Conservation (phyloP, 2,329 filamentous ascomycete species). For the Simplicillium aogashimaense region DNA sequence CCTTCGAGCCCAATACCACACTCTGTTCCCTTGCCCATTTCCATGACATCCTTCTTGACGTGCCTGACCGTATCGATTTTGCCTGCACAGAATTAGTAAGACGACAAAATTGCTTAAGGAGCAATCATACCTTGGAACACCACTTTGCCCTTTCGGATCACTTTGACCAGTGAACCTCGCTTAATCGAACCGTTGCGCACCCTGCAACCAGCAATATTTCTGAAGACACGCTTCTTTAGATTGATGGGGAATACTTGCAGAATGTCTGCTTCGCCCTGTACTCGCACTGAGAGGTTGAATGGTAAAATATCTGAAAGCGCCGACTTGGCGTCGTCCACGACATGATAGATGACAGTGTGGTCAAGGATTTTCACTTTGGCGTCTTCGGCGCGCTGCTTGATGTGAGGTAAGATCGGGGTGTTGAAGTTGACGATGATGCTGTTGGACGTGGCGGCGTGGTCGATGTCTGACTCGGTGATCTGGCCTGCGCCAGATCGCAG, state of each 20-base stretch:
- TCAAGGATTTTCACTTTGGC: constrained; percentile 70
- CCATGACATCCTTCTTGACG: constrained; percentile 79
- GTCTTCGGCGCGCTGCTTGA: constrained; percentile 59
- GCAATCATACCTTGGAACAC: constrained; percentile 69
- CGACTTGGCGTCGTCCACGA: constrained; percentile 62
- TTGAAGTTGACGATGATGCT: constrained; percentile 86
- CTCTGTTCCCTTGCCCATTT: constrained; percentile 88
- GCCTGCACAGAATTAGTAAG: constrained; percentile 39
- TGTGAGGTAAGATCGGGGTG: constrained; percentile 53
- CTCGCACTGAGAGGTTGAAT: constrained; percentile 55
- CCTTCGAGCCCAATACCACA: constrained; percentile 79
- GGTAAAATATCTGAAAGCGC: constrained; percentile 61
- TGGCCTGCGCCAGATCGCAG: constrained; percentile 70
- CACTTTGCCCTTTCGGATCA: constrained; percentile 59
- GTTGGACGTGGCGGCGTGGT: constrained; percentile 69
- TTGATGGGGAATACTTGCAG: constrained; percentile 77
- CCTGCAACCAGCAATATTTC: constrained; percentile 78
- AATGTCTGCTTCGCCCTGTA: constrained; percentile 82
- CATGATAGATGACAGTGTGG: constrained; percentile 77
- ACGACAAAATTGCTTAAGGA: neutral
- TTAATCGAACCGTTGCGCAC: constrained; percentile 71
- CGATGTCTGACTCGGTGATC: constrained; percentile 77
- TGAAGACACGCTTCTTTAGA: constrained; percentile 57
- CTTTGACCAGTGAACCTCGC: constrained; percentile 54
- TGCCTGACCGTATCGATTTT: constrained; percentile 75